Conservation (phyloP, 352 stramenopile species). For the Globisporangium echinulatum region DNA sequence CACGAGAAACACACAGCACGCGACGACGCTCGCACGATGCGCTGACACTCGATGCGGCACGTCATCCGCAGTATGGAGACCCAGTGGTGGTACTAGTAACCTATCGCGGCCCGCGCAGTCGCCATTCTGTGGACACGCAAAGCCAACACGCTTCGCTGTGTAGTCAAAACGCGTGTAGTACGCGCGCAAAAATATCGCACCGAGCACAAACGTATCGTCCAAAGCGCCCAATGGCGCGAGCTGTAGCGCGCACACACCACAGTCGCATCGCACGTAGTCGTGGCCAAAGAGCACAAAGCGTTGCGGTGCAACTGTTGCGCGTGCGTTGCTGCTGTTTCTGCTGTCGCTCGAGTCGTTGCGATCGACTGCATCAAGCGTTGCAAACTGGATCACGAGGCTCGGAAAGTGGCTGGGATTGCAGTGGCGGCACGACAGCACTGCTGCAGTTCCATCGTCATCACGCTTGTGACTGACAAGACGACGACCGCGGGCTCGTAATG, state of each 20-base stretch:
- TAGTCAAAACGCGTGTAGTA: slow-evolving; percentile 41
- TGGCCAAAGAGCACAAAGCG: slow-evolving; percentile 24
- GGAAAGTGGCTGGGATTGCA: slow-evolving; percentile 29
- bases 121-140: slow-evolving; percentile 19
- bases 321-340: too few relatives aligned
- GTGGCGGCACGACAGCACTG: slow-evolving; percentile 17
- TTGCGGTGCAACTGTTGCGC: slow-evolving; percentile 1
- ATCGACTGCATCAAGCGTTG: background rate
- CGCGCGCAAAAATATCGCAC: slow-evolving; percentile 28
- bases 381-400: slow-evolving; percentile 19
- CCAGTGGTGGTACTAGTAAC: too few relatives aligned
- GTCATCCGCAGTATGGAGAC: too few relatives aligned
- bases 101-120: background rate
- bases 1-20: too few relatives aligned
- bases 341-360: background rate
- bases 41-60: too few relatives aligned
- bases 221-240: slow-evolving; percentile 9
- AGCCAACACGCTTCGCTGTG: slow-evolving; percentile 17
- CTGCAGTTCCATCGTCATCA: slow-evolving; percentile 6
- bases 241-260: slow-evolving; percentile 21
- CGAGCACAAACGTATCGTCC: slow-evolving; percentile 20
- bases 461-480: slow-evolving; percentile 12
- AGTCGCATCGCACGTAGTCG: slow-evolving; percentile 34
- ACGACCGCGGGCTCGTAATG: background rate
- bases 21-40: too few relatives aligned